These are phyloP conservation scores for Trichoderma pleuroti DNA, from an alignment of 2,329 filamentous ascomycete species.

Conservation along the genomic window DNA sequence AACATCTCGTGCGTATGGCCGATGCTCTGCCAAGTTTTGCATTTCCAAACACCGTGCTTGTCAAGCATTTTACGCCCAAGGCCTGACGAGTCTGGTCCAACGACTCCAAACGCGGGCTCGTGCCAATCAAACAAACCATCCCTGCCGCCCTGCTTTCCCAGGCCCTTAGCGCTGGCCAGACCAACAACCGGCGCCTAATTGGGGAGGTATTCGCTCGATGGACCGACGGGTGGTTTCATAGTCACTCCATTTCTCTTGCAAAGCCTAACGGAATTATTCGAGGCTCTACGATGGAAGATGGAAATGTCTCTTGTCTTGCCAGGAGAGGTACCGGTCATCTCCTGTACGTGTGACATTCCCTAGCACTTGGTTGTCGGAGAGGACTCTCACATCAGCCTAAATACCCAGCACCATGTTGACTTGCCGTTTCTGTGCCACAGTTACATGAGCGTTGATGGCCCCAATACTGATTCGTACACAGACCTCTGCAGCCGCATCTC, in stretches of 20 bases:
- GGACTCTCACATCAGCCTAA: background rate
- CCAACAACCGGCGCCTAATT: background rate
- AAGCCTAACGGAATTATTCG: background rate
- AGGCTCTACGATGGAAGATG: background rate
- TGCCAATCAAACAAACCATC: background rate
- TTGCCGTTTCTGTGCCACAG: background rate
- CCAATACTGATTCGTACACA: background rate
- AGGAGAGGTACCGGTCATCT: background rate
- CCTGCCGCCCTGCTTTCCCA: background rate
- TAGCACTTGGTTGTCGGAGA: background rate
- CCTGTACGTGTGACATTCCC: background rate
- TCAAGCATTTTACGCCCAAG: background rate
- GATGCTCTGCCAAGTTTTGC: background rate
- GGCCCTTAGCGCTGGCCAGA: conserved; percentile 1
- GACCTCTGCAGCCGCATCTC: background rate
- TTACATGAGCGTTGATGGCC: background rate
- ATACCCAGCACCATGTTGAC: background rate
- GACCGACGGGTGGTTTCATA: background rate
- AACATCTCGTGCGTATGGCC: background rate
- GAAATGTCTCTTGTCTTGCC: background rate
- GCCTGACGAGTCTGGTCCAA: background rate
- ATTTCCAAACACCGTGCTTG: background rate
- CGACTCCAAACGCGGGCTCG: background rate
- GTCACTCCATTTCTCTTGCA: background rate
- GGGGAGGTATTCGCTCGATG: background rate